phyloP scores from a whole-genome alignment of 2,329 filamentous ascomycete species.

The Phialophora verrucosa region DNA sequence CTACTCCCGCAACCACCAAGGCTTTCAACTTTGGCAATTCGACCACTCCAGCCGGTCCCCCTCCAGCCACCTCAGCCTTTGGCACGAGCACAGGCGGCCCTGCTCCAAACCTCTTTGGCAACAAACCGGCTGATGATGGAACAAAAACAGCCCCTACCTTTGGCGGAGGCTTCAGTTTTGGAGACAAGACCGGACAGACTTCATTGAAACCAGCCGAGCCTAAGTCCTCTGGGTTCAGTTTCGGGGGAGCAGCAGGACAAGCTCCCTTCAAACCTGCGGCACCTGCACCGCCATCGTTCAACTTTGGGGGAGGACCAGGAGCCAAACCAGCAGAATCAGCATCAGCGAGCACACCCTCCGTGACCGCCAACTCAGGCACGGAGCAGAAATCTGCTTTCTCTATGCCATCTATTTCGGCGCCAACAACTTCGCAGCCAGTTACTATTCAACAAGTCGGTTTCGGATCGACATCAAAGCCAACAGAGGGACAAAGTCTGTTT shows the following conservation, averaged over 20 bases:
- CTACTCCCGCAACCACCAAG: constrained; percentile 45
- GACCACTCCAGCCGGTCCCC: constrained; percentile 58
- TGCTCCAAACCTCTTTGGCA: constrained; percentile 42
- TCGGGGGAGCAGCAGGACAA: constrained; percentile 15
- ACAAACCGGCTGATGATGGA: constrained; percentile 40
- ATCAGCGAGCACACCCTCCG: constrained; percentile 18
- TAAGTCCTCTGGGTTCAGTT: constrained; percentile 22
- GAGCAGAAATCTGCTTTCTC: constrained; percentile 33
- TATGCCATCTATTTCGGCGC: constrained; percentile 17
- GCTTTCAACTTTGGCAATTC: constrained; percentile 49
- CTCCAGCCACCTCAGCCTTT: constrained; percentile 45
- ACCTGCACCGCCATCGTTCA: background rate
- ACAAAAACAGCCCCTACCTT: constrained; percentile 41
- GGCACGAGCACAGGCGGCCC: constrained; percentile 41
- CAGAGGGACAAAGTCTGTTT: constrained; percentile 22
- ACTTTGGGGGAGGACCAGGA: constrained; percentile 2
- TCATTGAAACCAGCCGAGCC: constrained; percentile 8
- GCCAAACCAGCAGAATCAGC: constrained; percentile 32
- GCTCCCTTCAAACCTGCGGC: constrained; percentile 8
- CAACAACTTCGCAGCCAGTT: constrained; percentile 29
- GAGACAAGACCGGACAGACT: constrained; percentile 4
- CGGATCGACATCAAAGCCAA: constrained; percentile 20
- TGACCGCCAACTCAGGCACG: constrained; percentile 13
- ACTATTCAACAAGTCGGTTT: constrained; percentile 10
- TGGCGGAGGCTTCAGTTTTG: constrained; percentile 36